A percentile compares a stretch with the other conserved stretches of the same genome.
Conservation (phyloP, 306 rosid genomes). For the Calophaca sinica region DNA sequence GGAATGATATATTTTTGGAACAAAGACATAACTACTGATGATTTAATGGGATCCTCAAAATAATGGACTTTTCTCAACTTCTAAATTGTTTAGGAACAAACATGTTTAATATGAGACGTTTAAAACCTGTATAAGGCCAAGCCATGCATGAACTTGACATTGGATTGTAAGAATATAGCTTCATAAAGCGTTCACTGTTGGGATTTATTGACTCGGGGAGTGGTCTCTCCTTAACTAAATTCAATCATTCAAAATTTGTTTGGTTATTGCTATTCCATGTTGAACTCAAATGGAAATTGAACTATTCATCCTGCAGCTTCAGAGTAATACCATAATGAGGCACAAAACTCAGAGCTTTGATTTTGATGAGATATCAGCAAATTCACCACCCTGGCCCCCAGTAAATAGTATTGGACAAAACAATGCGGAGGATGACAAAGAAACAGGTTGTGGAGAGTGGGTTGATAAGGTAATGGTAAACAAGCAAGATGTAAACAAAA, state of each 20-base stretch:
- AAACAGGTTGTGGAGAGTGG: slow-evolving; percentile 80
- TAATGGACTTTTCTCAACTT: not conserved
- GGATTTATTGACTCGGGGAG: no score
- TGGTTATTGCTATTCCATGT: slow-evolving; percentile 33
- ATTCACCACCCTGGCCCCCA: slow-evolving; percentile 95
- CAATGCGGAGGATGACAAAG: slow-evolving; percentile 74
- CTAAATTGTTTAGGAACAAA: slow-evolving; percentile 15
- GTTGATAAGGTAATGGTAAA: slow-evolving; percentile 98
- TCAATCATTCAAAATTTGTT: not conserved
- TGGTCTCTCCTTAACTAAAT: not conserved
- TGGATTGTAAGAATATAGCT: no score
- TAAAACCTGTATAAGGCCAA: slow-evolving; percentile 8
- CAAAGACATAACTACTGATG: not conserved
- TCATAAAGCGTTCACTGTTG: no score
- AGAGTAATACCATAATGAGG: slow-evolving; percentile 52
- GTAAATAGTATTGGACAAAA: slow-evolving; percentile 62
- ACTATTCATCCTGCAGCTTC: slow-evolving; percentile 60
- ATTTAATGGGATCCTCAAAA: slow-evolving; percentile 1
- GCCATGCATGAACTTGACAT: slow-evolving; percentile 13
- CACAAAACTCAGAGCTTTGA: slow-evolving; percentile 77
- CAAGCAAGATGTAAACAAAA: slow-evolving; percentile 76
- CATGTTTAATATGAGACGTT: not conserved
- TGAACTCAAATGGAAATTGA: slow-evolving; percentile 8
- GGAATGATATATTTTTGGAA: not conserved
- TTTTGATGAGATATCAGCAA: slow-evolving; percentile 81